phyloP scores from a whole-genome alignment of 306 rosid genomes.

The Inga oerstediana region DNA sequence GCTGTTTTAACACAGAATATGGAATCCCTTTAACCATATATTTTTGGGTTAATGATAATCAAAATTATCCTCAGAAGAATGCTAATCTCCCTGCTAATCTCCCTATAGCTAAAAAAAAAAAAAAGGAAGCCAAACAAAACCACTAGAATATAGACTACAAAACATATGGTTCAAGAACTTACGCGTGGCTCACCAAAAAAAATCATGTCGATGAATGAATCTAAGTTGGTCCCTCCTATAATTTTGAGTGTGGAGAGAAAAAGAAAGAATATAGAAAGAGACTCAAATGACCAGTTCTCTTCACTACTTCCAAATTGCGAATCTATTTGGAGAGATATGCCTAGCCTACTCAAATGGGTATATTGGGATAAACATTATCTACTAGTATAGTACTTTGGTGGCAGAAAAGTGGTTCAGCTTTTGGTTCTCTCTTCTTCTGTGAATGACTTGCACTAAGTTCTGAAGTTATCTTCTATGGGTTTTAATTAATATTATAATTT shows the following conservation, averaged over 20 bases:
- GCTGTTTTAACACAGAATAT: slow-evolving; percentile 30
- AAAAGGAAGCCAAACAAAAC: not conserved
- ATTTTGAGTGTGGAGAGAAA: slow-evolving; percentile 5
- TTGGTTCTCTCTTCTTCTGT: slow-evolving; percentile 19
- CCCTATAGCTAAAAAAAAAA: not conserved
- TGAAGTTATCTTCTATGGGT: slow-evolving; percentile 25
- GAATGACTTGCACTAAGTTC: slow-evolving; percentile 24
- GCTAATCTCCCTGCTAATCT: slow-evolving; percentile 7
- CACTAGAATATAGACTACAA: not conserved
- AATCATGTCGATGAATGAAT: slow-evolving; percentile 36
- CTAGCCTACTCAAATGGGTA: slow-evolving; percentile 16
- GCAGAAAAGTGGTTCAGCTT: slow-evolving; percentile 46
- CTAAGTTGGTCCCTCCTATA: slow-evolving; percentile 29
- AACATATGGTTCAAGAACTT: slow-evolving; percentile 17
- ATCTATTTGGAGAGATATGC: slow-evolving; percentile 16
- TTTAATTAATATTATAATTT: slow-evolving; percentile 25
- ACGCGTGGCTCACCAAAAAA: slow-evolving; percentile 32
- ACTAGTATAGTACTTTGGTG: slow-evolving; percentile 5
- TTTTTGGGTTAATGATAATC: slow-evolving; percentile 24
- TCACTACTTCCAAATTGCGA: not conserved
- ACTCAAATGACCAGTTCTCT: not conserved
- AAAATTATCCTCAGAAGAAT: slow-evolving; percentile 32
- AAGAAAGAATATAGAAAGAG: not conserved
- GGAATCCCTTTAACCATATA: slow-evolving; percentile 41
- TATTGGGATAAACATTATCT: slow-evolving; percentile 29